Evolutionary conservation across 805 yeast species (phyloP).

Genomic region (Cyberlindnera mrakii): DNA sequence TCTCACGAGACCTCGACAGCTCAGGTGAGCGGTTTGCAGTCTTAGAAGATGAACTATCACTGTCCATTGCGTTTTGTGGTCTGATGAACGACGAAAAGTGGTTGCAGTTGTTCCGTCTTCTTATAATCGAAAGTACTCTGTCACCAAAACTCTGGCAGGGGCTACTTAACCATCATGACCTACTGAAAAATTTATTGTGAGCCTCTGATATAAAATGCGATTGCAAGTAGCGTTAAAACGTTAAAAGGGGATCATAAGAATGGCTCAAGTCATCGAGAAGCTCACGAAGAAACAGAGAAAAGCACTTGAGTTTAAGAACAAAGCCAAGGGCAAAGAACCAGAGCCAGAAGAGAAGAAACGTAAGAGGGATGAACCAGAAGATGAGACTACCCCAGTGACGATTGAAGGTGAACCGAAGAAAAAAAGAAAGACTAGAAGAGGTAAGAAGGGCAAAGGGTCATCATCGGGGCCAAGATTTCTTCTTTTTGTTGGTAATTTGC

Average conservation of each 20-base stretch:
- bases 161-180: constrained; percentile 3
- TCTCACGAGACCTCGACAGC: too few species aligned
- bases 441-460: constrained; percentile 61
- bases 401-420: constrained; percentile 36
- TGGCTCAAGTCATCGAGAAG: constrained; percentile 28
- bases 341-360: constrained; percentile 24
- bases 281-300: constrained; percentile 62
- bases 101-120: too few species aligned
- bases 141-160: not conserved
- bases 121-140: too few species aligned
- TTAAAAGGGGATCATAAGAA: not conserved
- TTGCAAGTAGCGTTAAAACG: not conserved
- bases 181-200: constrained; percentile 2
- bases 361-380: constrained; percentile 11
- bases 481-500: constrained; percentile 86
- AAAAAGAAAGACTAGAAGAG: constrained; percentile 72
- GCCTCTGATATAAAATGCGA: too few species aligned
- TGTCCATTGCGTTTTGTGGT: too few species aligned
- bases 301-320: constrained; percentile 50
- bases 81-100: too few species aligned
- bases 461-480: constrained; percentile 59
- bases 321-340: constrained; percentile 19
- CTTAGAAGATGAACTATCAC: too few species aligned
- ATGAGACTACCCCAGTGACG: constrained; percentile 21
- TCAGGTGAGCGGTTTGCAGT: too few species aligned